Evolutionary conservation across 83 land plant species (phyloP).

Genomic region (Diphasiastrum complanatum): DNA sequence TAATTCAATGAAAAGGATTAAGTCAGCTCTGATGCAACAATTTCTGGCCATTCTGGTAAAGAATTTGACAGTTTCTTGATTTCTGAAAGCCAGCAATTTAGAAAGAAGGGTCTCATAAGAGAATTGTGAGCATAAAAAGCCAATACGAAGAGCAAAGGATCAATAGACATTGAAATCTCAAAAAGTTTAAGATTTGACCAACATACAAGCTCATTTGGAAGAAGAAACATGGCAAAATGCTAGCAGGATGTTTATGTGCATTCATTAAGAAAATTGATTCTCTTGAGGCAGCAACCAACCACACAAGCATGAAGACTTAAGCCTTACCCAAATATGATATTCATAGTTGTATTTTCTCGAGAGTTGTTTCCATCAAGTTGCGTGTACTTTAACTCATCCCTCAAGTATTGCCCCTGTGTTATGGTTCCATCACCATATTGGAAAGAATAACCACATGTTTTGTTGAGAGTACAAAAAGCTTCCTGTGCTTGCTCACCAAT

Average conservation of each 20-base stretch:
- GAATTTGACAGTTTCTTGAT: too few relatives aligned
- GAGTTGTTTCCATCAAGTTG: slow-evolving; percentile 27
- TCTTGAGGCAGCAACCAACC: neutral
- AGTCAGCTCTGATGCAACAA: too few relatives aligned
- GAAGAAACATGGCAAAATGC: too few relatives aligned
- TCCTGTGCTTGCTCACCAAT: slow-evolving; percentile 5
- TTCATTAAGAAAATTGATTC: neutral
- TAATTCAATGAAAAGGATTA: too few relatives aligned
- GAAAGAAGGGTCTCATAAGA: too few relatives aligned
- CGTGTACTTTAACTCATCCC: slow-evolving; percentile 44
- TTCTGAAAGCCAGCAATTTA: too few relatives aligned
- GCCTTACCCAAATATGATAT: slow-evolving; percentile 69
- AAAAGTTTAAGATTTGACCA: too few relatives aligned
- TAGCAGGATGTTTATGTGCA: neutral
- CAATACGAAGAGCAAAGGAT: too few relatives aligned
- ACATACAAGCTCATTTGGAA: too few relatives aligned
- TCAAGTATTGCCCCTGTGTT: slow-evolving; percentile 68
- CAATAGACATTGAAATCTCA: too few relatives aligned
- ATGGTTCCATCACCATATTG: slow-evolving; percentile 91
- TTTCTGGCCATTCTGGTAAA: too few relatives aligned
- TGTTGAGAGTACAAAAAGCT: slow-evolving; percentile 19
- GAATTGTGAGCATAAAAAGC: too few relatives aligned
- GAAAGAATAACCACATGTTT: slow-evolving; percentile 49
- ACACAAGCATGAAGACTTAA: neutral
- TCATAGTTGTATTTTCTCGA: slow-evolving; percentile 41